Evolutionary conservation across 2,329 filamentous ascomycete species (phyloP).

Genomic region (Lecanicillium sp.): DNA sequence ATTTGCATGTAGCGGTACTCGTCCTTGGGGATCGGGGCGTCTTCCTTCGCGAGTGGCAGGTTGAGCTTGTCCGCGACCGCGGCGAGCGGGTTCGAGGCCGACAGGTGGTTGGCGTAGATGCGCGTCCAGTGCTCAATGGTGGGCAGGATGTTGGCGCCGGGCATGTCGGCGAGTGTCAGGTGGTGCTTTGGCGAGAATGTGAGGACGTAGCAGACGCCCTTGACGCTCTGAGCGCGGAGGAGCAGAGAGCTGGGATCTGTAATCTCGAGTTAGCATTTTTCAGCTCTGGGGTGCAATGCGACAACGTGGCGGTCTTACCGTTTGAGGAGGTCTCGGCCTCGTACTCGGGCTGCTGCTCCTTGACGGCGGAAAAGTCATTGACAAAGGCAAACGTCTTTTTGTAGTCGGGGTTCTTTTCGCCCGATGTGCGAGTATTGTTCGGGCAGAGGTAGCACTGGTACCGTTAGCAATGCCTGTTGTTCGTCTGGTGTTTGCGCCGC

Average conservation of each 20-base stretch:
- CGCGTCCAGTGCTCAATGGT: constrained; percentile 87
- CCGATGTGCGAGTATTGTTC: constrained; percentile 79
- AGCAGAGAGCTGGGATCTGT: constrained; percentile 66
- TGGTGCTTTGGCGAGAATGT: constrained; percentile 91
- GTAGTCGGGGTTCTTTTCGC: constrained; percentile 81
- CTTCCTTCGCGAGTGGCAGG: constrained; percentile 29
- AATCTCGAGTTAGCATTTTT: constrained; percentile 4
- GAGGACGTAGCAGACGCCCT: constrained; percentile 92
- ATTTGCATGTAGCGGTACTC: constrained; percentile 98
- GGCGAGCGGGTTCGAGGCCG: constrained; percentile 59
- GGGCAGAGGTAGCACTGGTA: constrained; percentile 86
- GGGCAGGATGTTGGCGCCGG: constrained; percentile 66
- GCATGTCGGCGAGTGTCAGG: constrained; percentile 85
- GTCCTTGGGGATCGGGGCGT: constrained; percentile 46
- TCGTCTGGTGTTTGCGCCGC: constrained; percentile 12
- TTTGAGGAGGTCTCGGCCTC: constrained; percentile 30
- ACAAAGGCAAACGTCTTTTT: constrained; percentile 86
- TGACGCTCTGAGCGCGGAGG: constrained; percentile 77
- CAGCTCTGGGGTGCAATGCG: background rate
- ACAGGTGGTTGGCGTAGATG: constrained; percentile 77
- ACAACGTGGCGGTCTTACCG: constrained; percentile 15
- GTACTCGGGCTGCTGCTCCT: constrained; percentile 85
- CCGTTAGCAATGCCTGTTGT: constrained; percentile 7
- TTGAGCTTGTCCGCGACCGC: constrained; percentile 29
- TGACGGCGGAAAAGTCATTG: constrained; percentile 96